Conservation (phyloP, 176 grass and related monocot genomes). For the Avena atlantica region DNA sequence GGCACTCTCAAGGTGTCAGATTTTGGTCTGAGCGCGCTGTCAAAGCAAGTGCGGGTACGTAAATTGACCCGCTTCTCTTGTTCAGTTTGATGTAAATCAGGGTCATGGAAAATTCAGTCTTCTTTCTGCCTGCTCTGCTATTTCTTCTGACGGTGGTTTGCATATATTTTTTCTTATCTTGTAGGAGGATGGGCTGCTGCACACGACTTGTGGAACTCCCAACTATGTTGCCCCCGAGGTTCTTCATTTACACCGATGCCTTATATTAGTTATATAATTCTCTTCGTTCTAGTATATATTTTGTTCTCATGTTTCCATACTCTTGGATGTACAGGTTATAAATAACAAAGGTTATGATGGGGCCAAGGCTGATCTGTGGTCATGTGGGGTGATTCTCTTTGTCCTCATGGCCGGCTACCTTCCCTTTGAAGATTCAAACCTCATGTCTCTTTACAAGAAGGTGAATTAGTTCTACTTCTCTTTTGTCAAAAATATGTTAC, state of each 20-base stretch:
- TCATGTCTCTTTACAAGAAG: constrained; percentile 95
- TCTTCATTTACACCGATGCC: not conserved
- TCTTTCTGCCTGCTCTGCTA: not conserved
- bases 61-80: not conserved
- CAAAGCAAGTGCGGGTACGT: constrained; percentile 93
- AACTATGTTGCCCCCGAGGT: constrained; percentile 99
- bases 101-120: not conserved
- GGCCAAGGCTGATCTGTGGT: constrained; percentile 95
- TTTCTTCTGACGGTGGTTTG: constrained; percentile 5
- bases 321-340: constrained; percentile 66
- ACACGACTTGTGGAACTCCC: constrained; percentile 95
- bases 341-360: constrained; percentile 98
- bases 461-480: constrained; percentile 34
- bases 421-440: constrained; percentile 93
- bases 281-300: constrained; percentile 28
- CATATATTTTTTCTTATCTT: constrained; percentile 50
- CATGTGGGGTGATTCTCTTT: constrained; percentile 98
- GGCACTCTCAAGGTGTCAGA: constrained; percentile 92
- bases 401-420: constrained; percentile 94
- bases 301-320: constrained; percentile 50
- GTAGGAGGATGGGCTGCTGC: constrained; percentile 91
- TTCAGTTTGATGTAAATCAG: not conserved
- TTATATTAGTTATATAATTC: constrained; percentile 32
- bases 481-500: not conserved
- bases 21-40: constrained; percentile 93